Base-by-base conservation (phyloP, 352 stramenopile species). In the Pythium biforme region DNA sequence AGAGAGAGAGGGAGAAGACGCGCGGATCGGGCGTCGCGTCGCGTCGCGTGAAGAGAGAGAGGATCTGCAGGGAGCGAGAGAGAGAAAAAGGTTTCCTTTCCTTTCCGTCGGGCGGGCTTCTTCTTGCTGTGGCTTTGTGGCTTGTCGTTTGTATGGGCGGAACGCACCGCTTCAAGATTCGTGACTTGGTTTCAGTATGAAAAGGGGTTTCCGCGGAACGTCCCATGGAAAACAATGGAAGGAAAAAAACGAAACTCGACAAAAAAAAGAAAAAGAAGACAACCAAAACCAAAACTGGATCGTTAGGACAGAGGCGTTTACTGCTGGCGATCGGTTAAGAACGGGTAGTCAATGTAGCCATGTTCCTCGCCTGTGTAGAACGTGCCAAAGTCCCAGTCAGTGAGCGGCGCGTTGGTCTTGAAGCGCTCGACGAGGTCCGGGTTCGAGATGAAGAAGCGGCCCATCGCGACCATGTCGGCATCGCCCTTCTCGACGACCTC, bases 281-380 rank as follows among this genome's bases (percentile, higher is more conserved):
- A 34, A 34, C 31, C 31, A 34, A 34, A 10, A 34, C 31, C 5
- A 34, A 11, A 22, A 11, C 31, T 22, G 45, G 6, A 34, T 10
- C 34, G 9, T 4, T 19, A 41, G 5, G 5, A 17, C 14, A 14
- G 14, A 3, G 34, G 34, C 12, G 34, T 3, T 41, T 10, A 11
- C 14, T 41, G 12, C 14, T 43, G 14, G 37, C 17, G 1, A n/a
- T 73, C 58, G 20, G 76, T 31, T 25, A 81, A 49, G 55, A 80
- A 76, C 33, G 75, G 74, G 55, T 80, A 77, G 68, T 82, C 75
- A 11, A 67, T 76, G 69, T 88, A 90, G 26, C 81, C 81, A 11
- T 58, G 53, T n/a, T 64, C 69, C 15, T 77, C 75, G 17, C 67
- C 66, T 8, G 68, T 59, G 66, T 87, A 88, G 65, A 76, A 81